Base-by-base conservation (phyloP, 2,329 filamentous ascomycete genomes). In the Colletotrichum caudatum region DNA sequence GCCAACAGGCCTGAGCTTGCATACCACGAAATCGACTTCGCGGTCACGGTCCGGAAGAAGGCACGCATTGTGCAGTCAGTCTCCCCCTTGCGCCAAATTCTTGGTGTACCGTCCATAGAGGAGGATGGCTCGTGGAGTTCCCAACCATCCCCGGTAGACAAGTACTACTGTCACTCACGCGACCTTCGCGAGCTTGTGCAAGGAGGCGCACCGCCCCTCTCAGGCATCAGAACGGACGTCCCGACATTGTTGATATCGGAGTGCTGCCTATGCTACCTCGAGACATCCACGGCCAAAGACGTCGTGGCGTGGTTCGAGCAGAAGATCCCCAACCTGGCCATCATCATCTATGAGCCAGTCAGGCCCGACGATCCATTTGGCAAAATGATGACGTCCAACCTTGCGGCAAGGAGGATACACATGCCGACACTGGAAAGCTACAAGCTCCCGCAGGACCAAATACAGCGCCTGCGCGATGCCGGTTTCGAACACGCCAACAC, bases 21-120 rank as follows among this genome's bases (percentile, higher is more conserved):
- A 69, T 99, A 98, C 80, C 95, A 98, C 80, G 96, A 99, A 80
- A 85, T 99, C 68, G 96, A 99, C 81, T 98, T 98, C 77, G 87
- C 92, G 0, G 81, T 87, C 29, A 94, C 95, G 66, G 91, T 90
- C n/a, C 78, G 83, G 3, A 86, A 87, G 53, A 97, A 95, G 81
- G 86, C 92, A 54, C 81, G 81, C 64, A 82, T 83, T 3, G 82
- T 87, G 8, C 81, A 88, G 76, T 83, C 86, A 33, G 84, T 86
- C 0, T 82, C 85, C 0, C 69, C 72, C 2, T 77, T 88, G 50
- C 78, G 81, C 16, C 75, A 75, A 2, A 78, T 86, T 37, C 77
- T 89, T 5, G 76, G 78, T 5, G 76, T 81, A 6, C 76, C 82
- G 0, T 70, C 77, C 7, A 51, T 75, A 1, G 73, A 77, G 11